Evolutionary conservation across 345 rosid genomes (phyloP).

Genomic region (Populus pruinosa): DNA sequence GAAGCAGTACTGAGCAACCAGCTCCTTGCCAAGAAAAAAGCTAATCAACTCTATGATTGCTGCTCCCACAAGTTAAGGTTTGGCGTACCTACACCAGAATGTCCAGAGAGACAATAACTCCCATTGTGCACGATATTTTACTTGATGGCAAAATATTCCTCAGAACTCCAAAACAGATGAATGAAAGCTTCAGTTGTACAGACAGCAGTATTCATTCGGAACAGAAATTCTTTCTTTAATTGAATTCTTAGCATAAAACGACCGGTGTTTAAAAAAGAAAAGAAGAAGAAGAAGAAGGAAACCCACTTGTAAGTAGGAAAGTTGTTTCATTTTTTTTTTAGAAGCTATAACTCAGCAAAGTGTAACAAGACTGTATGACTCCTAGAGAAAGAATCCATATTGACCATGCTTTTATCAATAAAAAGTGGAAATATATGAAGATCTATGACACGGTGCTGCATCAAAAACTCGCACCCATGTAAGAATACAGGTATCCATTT

Average conservation of each 20-base stretch:
- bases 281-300: no score
- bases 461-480: constrained; percentile 19
- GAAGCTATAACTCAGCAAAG: neutral
- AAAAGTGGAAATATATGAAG: neutral
- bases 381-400: neutral
- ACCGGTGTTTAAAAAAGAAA: no score
- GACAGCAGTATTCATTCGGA: no score
- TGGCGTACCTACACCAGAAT: neutral
- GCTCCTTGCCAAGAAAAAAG: neutral
- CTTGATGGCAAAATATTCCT: neutral
- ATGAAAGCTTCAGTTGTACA: neutral
- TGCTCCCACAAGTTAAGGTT: neutral
- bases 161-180: neutral
- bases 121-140: neutral
- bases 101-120: neutral
- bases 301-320: no score
- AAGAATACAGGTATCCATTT: constrained; percentile 8
- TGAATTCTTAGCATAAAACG: no score
- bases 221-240: no score
- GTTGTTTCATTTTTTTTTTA: neutral
- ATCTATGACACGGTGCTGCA: constrained; percentile 18
- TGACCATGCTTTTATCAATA: neutral
- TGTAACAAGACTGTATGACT: neutral
- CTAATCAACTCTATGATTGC: constrained; percentile 6
- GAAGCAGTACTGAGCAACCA: neutral